Evolutionary conservation across 306 rosid genomes (phyloP).

Genomic region (Abrus pulchellus): DNA sequence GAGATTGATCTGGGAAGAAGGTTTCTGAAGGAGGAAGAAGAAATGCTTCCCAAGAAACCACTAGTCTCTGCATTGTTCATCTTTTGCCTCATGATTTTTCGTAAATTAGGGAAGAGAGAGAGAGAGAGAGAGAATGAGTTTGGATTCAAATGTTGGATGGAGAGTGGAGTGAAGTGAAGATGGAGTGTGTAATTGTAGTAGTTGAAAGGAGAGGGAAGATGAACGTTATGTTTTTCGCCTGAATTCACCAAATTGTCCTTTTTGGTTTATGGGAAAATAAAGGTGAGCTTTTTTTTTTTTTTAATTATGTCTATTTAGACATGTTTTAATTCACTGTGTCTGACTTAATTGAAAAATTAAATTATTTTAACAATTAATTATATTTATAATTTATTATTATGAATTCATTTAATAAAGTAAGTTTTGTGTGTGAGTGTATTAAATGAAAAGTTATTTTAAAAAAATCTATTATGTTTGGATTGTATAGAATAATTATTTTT

Average conservation of each 20-base stretch:
- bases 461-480: too few species aligned
- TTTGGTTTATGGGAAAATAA: not conserved
- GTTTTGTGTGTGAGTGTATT: too few species aligned
- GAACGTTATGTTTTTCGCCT: not conserved
- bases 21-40: constrained; percentile 68
- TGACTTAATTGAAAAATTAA: too few species aligned
- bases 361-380: too few species aligned
- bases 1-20: constrained; percentile 80
- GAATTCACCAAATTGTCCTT: constrained; percentile 15
- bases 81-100: constrained; percentile 60
- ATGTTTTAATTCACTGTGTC: too few species aligned
- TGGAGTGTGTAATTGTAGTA: not conserved
- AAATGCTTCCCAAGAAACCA: constrained; percentile 69
- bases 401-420: too few species aligned
- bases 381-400: too few species aligned
- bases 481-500: too few species aligned
- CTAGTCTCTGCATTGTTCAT: constrained; percentile 47
- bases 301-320: not conserved
- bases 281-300: not conserved
- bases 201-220: not conserved
- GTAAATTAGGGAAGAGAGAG: constrained; percentile 19
- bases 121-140: constrained; percentile 41
- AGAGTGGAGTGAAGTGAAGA: constrained; percentile 10
- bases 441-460: too few species aligned
- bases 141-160: not conserved